Evolutionary conservation across 2,329 filamentous ascomycete genomes (phyloP).

Genomic region (Cladophialophora yegresii): DNA sequence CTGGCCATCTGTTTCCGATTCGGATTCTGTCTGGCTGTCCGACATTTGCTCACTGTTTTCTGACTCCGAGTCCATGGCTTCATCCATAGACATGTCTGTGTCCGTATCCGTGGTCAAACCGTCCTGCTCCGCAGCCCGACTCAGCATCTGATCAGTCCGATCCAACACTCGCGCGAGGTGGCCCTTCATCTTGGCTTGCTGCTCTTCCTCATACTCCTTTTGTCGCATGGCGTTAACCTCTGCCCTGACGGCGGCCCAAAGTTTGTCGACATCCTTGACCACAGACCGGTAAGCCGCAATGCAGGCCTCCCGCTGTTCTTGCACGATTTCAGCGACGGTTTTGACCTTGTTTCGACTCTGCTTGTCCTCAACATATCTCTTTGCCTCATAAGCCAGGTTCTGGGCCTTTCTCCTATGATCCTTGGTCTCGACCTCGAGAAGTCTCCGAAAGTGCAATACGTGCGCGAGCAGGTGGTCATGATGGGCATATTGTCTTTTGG

Average conservation of each 20-base stretch:
- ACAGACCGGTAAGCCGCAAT: conserved; percentile 71
- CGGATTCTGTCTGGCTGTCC: conserved; percentile 49
- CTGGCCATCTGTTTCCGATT: conserved; percentile 46
- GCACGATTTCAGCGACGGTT: conserved; percentile 70
- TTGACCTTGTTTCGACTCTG: conserved; percentile 48
- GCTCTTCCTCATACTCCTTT: conserved; percentile 62
- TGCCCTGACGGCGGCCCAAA: conserved; percentile 60
- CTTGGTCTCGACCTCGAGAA: conserved; percentile 78
- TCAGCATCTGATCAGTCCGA: conserved; percentile 62
- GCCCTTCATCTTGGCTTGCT: conserved; percentile 54
- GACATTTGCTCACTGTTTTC: conserved; percentile 50
- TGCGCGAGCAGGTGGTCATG: conserved; percentile 82
- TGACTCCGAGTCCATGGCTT: conserved; percentile 42
- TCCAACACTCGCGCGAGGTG: conserved; percentile 56
- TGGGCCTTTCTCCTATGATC: conserved; percentile 48
- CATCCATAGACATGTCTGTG: conserved; percentile 33
- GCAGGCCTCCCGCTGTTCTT: conserved; percentile 70
- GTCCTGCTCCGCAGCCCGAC: conserved; percentile 28
- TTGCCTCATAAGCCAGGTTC: conserved; percentile 35
- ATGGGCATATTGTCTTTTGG: conserved; percentile 78
- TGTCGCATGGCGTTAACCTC: conserved; percentile 61
- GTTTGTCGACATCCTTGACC: conserved; percentile 62
- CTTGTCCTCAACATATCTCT: conserved; percentile 65
- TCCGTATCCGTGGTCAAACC: conserved; percentile 36
- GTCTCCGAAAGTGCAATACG: conserved; percentile 73